phyloP scores from a whole-genome alignment of 1,284 basidiomycete genomes.

The Ceraceosorus guamensis region DNA sequence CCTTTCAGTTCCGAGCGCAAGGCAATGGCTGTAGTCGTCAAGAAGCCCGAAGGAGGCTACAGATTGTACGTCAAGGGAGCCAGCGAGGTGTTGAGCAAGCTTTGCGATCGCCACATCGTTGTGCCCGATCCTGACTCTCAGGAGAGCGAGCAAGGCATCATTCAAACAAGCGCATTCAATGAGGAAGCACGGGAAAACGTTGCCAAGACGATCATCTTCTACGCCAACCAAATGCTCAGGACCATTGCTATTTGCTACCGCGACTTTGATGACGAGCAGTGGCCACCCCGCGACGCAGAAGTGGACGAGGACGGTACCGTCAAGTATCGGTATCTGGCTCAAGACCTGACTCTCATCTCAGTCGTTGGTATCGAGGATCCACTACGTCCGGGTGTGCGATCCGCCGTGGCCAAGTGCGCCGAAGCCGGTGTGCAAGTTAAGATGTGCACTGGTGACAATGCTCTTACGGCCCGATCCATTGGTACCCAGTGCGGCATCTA shows the following conservation, averaged over 20 bases:
- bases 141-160: slow-evolving; percentile 35
- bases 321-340: slow-evolving; percentile 64
- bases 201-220: slow-evolving; percentile 84
- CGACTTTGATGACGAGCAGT: slow-evolving; percentile 63
- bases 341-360: slow-evolving; percentile 73
- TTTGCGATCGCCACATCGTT: slow-evolving; percentile 66
- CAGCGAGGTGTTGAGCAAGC: slow-evolving; percentile 77
- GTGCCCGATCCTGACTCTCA: slow-evolving; percentile 48
- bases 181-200: slow-evolving; percentile 66
- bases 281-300: slow-evolving; percentile 63
- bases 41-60: slow-evolving; percentile 56
- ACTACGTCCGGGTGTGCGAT: slow-evolving; percentile 75
- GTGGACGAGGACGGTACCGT: slow-evolving; percentile 57
- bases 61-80: slow-evolving; percentile 87
- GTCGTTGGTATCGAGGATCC: slow-evolving; percentile 95
- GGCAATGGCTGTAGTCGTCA: slow-evolving; percentile 87
- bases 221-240: slow-evolving; percentile 87
- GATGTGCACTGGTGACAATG: slow-evolving; percentile 98
- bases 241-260: slow-evolving; percentile 89
- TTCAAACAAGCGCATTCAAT: slow-evolving; percentile 55
- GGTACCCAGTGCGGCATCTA: slow-evolving; percentile 92
- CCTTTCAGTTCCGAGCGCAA: slow-evolving; percentile 94
- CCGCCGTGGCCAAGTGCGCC: slow-evolving; percentile 78
- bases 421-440: slow-evolving; percentile 89
- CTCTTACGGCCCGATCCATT: slow-evolving; percentile 77